Evolutionary conservation across 2,329 filamentous ascomycete species (phyloP), one percentile per base, ranked within the genome.

Genomic region (Phialocephala subalpina): DNA sequence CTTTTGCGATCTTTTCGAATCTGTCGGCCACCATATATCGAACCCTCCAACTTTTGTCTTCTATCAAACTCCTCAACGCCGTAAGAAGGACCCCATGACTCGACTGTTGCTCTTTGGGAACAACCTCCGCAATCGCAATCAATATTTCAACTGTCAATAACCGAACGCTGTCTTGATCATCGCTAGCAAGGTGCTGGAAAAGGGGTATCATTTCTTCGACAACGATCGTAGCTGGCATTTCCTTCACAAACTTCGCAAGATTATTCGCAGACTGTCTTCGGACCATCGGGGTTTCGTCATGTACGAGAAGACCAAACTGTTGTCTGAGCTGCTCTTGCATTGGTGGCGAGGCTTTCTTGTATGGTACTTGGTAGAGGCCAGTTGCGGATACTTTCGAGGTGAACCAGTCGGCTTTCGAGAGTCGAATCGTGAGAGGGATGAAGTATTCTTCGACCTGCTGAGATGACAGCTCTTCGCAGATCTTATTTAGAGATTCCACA

Each of bases 351-450:
- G 96, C 93, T 84, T 97, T 97, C 76, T 90, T 91, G 84, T 99
- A 99, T 71, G 96, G 95, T 58, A 90, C 88, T 78, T 92, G 96
- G 84, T 95, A 99, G 69, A 99, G 91, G 69, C 96, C 96, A 71
- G 95, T 97, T 69, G 95, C 96, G 36, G 96, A 99, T 71, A 99
- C 96, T 83, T 98, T 99, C 71, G 96, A 98, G 65, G 96, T 99
- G 81, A 99, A 99, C 96, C 96, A 99, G 82, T 99, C 96, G 81
- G 96, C 96, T 87, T 98, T 99, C 72, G 96, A 97, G 68, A 99
- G 92, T 78, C 96, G 93, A 77, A 97, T 88, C 67, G 94, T 94
- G 77, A 99, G 90, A 69, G 96, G 96, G 74, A 99, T 95, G 83
- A 98, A 98, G 82, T 94, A 92, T 76, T 97, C 93, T 84, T 99